These are phyloP conservation scores for Monascus purpureus DNA, from an alignment of 495 filamentous ascomycete species.

Conservation along the genomic window DNA sequence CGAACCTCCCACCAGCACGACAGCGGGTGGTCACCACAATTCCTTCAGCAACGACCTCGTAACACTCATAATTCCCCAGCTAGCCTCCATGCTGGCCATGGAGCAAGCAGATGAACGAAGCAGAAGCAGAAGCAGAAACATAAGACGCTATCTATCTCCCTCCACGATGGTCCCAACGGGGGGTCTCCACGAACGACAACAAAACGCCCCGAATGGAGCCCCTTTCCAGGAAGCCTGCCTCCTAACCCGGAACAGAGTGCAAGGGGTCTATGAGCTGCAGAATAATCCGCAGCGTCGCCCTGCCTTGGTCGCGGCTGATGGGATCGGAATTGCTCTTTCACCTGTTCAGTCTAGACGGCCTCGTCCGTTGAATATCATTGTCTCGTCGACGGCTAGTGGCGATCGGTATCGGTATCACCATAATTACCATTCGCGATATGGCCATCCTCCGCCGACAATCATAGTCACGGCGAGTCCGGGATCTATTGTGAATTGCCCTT, in stretches of 20 bases:
- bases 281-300: slow-evolving; percentile 43
- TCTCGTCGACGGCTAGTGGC: slow-evolving; percentile 21
- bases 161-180: neutral
- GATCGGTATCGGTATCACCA: too few relatives aligned
- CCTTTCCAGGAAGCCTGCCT: slow-evolving; percentile 60
- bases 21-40: slow-evolving; percentile 28
- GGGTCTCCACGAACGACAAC: slow-evolving; percentile 24
- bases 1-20: slow-evolving; percentile 25
- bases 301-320: slow-evolving; percentile 36
- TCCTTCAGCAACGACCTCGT: slow-evolving; percentile 54
- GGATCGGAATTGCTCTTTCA: slow-evolving; percentile 43
- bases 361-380: slow-evolving; percentile 24
- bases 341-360: slow-evolving; percentile 29
- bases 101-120: slow-evolving; percentile 38
- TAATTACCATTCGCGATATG: slow-evolving; percentile 5
- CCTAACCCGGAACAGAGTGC: slow-evolving; percentile 53
- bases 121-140: neutral
- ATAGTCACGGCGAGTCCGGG: too few relatives aligned
- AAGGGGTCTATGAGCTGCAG: slow-evolving; percentile 51
- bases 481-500: too few relatives aligned
- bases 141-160: neutral
- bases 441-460: slow-evolving; percentile 24
- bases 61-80: slow-evolving; percentile 56
- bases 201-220: slow-evolving; percentile 43
- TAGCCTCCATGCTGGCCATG: slow-evolving; percentile 55